Conservation (phyloP, 2,329 filamentous ascomycete genomes). For the Akanthomyces uredinophilus region DNA sequence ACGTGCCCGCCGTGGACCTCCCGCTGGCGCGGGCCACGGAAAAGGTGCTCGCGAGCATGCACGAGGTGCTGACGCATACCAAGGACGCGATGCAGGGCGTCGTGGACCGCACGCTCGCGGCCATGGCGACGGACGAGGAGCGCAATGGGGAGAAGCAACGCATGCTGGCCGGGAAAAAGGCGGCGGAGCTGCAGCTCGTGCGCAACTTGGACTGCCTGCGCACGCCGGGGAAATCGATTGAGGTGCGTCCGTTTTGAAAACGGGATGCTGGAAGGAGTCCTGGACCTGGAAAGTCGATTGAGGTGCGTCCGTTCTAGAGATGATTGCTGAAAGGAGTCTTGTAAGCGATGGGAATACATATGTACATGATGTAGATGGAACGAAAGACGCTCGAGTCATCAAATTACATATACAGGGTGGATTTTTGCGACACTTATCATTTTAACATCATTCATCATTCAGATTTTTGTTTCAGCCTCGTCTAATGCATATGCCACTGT, state of each 20-base stretch:
- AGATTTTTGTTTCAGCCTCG: not conserved
- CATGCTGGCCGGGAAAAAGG: constrained; percentile 64
- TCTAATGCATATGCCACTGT: not conserved
- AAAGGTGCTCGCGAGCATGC: constrained; percentile 90
- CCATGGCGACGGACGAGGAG: constrained; percentile 38
- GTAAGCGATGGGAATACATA: not conserved
- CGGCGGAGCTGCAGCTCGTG: constrained; percentile 82
- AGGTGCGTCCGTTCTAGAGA: constrained; percentile 38
- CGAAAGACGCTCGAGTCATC: too few relatives aligned
- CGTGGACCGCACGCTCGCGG: constrained; percentile 38
- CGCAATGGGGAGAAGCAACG: constrained; percentile 53
- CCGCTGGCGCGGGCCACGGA: constrained; percentile 80
- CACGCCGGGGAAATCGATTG: constrained; percentile 60
- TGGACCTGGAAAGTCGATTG: constrained; percentile 53
- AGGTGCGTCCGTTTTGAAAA: constrained; percentile 40
- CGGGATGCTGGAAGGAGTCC: not conserved
- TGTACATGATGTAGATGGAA: not conserved
- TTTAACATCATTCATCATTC: not conserved
- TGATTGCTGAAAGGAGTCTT: too few relatives aligned
- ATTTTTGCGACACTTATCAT: not conserved
- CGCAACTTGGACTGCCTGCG: constrained; percentile 66
- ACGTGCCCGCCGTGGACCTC: constrained; percentile 62
- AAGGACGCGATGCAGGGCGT: constrained; percentile 56
- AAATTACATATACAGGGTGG: too few relatives aligned
- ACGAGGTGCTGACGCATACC: constrained; percentile 70